phyloP scores from a whole-genome alignment of 1,284 basidiomycete species.

The Sporisorium scitamineum region DNA sequence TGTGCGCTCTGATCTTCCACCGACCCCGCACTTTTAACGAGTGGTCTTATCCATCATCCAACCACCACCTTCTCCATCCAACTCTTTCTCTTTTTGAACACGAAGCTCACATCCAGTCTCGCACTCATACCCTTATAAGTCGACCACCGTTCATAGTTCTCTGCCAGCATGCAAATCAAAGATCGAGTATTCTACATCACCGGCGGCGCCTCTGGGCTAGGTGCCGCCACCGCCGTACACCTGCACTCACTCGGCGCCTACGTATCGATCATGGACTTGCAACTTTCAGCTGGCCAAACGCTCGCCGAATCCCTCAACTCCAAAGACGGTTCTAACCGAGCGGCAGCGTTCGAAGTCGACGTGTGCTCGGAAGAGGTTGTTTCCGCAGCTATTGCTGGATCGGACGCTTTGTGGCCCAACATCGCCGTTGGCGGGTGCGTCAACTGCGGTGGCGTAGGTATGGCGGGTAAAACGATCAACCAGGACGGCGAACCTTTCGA shows the following conservation, averaged over 20 bases:
- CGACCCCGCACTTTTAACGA: not conserved
- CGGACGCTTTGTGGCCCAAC: constrained; percentile 51
- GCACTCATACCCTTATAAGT: not conserved
- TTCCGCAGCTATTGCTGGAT: constrained; percentile 47
- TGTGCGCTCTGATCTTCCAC: no score
- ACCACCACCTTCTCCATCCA: not conserved
- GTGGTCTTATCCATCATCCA: not conserved
- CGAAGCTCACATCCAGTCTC: not conserved
- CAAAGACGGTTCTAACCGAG: constrained; percentile 14
- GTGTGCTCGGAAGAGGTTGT: constrained; percentile 64
- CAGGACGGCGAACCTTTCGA: constrained; percentile 65
- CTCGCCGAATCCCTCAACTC: constrained; percentile 44
- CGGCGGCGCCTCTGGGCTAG: constrained; percentile 66
- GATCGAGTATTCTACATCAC: constrained; percentile 60
- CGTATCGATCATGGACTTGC: constrained; percentile 62
- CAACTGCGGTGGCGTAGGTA: constrained; percentile 68
- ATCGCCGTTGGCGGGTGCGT: constrained; percentile 66
- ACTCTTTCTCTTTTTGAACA: not conserved
- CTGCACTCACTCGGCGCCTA: constrained; percentile 58
- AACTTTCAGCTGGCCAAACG: constrained; percentile 32
- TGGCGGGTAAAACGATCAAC: constrained; percentile 67
- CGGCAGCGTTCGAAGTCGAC: constrained; percentile 59
- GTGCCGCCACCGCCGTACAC: constrained; percentile 55
- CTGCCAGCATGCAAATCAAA: constrained; percentile 60
- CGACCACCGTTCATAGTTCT: not conserved